Evolutionary conservation across 2,329 filamentous ascomycete species (phyloP), one percentile per base, ranked within the genome.

Genomic region (Hypoxylon sp.): DNA sequence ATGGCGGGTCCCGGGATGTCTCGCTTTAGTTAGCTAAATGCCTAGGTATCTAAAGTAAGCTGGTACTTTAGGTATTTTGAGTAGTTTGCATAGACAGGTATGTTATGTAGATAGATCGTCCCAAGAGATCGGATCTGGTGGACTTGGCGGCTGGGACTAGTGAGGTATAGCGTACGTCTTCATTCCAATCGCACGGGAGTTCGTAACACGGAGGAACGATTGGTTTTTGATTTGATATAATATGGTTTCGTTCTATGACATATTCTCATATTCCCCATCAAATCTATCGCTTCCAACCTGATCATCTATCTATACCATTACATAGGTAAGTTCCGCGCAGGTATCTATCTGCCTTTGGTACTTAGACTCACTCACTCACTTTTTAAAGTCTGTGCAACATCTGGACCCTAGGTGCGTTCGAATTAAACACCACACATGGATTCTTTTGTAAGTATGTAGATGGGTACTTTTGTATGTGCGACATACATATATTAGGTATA

Each of bases 321-420:
- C n/a, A n/a, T n/a, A n/a, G n/a, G n/a, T n/a, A n/a, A n/a, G n/a
- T n/a, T n/a, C n/a, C n/a, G n/a, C n/a, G n/a, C n/a, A n/a, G n/a
- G n/a, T n/a, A n/a, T n/a, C n/a, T n/a, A n/a, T n/a, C n/a, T n/a
- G n/a, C n/a, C n/a, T n/a, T n/a, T n/a, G n/a, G n/a, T n/a, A 4
- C 4, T 26, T 3, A 26, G 26, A 26, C 29, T 31, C 39, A 22
- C 39, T 17, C 19, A 22, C 19, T 22, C 19, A 22, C 19, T 19
- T n/a, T n/a, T n/a, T 17, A 19, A 19, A 6, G n/a, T 5, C 14
- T 42, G 37, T 42, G 37, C 19, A 42, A 42, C 37, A 42, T 5
- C 14, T 44, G 39, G 39, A 44, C 39, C 39, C 39, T 44, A 44
- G 39, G 17, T 44, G 39, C 39, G 17, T 44, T 44, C 39, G 39